Evolutionary conservation across 177 flowering plant species (phyloP), one percentile per base, ranked within the genome.

Genomic region (Vitis hybrid): DNA sequence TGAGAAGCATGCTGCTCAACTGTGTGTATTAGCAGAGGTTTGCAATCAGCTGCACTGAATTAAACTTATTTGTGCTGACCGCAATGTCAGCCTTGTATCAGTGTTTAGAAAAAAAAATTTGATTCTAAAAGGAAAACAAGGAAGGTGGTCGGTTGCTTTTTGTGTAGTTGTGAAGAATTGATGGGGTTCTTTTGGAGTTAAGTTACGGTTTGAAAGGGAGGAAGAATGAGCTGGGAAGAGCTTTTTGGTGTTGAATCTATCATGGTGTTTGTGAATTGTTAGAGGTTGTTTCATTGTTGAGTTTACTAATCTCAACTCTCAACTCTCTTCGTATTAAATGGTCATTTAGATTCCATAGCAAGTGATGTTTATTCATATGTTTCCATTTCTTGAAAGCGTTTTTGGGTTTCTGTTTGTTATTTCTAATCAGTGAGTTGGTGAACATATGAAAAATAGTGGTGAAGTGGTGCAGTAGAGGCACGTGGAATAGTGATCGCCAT

Each of bases 11-110:
- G 84, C 81, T 48, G 92, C 90, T 2, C 85, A 80, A 66, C 84
- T 89, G 5, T 84, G 88, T 61, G 85, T 87, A 20, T 69, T 88
- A 50, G 92, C 92, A 9, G 90, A 89, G 71, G 89, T 85, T 59
- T 89, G 92, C 52, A 56, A 87, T 69, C 89, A 85, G 68, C 83
- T 82, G 3, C 87, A 86, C 70, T 82, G 82, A 74, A 81, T 81
- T 33, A 87, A 89, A 67, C 68, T 89, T 53, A 87, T 88, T 50
- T 85, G 89, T 69, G 83, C 85, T 56, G 90, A 88, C 57, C 81
- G 86, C 67, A 86, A 86, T 64, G 88, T 86, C 2, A 76, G 70
- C 72, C 72, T 90, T 82, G 70, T 90, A 11, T 64, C 86, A 0
- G 86, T 86, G 51, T 87, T 89, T 5, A 83, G 80, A 20, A 20